Base-by-base conservation (phyloP, 139 green algal species). In the Limnomonas spitsbergensis region DNA sequence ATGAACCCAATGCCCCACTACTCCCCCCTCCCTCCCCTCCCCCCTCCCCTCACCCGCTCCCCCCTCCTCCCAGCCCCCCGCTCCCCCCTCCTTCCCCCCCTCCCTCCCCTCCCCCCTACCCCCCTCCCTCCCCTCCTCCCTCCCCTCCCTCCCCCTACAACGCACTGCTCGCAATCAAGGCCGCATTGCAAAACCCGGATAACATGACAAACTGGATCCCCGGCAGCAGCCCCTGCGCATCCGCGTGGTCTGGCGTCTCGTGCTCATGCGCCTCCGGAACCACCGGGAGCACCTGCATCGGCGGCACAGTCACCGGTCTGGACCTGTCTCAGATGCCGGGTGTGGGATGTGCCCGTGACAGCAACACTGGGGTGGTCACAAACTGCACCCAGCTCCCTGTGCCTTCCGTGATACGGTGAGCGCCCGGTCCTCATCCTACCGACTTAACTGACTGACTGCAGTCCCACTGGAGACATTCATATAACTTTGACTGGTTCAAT, bases 81-180 rank as follows among this genome's bases (percentile, higher is more conserved):
- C 9, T n/a, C 34, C 69, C 31, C 24, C 9, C 31, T 34, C 32
- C 31, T 29, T 34, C 34, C 9, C 69, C 35, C 26, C 69, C 69
- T 53, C 6, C 69, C 69, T 29, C 29, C 26, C 69, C 31, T 34
- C 9, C 34, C 14, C 31, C 32, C 69, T 34, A 7, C 7, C 69
- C 20, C 37, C 69, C 29, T 20, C 69, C 29, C 34, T 52, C 24
- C 69, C 69, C 69, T 38, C 71, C 38, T 67, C 38, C 9, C 29
- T 38, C 71, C 7, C 38, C 71, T 38, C 71, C 39, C 26, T n/a
- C 9, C 26, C 14, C 7, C 9, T 66, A 67, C 71, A 78, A 78
- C n/a, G 71, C 71, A 4, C 71, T 78, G 26, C 39, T 78, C 26
- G 71, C 38, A 34, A 6, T 78, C 39, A 78, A 78, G 40, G n/a